These are phyloP conservation scores for Cucumis cinereus DNA, from an alignment of 306 rosid genomes.

Conservation along the genomic window DNA sequence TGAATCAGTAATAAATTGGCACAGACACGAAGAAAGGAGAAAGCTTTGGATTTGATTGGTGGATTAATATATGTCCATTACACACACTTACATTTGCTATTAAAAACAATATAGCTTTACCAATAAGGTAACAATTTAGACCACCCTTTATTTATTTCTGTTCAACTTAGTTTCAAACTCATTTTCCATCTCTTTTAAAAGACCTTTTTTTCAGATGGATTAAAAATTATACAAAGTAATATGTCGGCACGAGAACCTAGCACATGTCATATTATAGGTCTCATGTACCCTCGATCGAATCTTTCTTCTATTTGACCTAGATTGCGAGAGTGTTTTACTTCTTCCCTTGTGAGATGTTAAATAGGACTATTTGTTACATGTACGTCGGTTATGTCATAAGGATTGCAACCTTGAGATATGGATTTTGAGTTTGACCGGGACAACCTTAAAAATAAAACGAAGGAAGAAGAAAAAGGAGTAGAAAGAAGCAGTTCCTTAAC, in stretches of 20 bases:
- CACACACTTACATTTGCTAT: background rate
- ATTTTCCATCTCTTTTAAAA: background rate
- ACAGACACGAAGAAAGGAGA: conserved; percentile 5
- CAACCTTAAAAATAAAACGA: background rate
- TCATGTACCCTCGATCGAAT: no score
- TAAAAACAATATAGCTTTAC: background rate
- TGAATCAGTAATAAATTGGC: background rate
- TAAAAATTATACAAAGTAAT: no score
- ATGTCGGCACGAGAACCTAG: no score
- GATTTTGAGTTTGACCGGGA: no score
- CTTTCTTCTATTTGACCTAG: no score
- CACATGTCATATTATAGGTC: no score
- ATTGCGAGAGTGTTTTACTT: no score
- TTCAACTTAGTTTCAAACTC: background rate
- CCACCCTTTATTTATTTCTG: background rate
- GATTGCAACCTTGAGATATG: no score
- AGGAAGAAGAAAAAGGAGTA: background rate
- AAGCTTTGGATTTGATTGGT: conserved; percentile 2
- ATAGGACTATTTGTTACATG: no score
- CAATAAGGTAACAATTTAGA: background rate
- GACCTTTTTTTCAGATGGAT: no score
- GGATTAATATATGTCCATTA: background rate
- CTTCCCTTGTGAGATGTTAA: no score
- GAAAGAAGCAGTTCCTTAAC: background rate
- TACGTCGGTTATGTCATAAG: no score